Conservation (phyloP, 169 alveolate genomes). For the Eimeria zaria region DNA sequence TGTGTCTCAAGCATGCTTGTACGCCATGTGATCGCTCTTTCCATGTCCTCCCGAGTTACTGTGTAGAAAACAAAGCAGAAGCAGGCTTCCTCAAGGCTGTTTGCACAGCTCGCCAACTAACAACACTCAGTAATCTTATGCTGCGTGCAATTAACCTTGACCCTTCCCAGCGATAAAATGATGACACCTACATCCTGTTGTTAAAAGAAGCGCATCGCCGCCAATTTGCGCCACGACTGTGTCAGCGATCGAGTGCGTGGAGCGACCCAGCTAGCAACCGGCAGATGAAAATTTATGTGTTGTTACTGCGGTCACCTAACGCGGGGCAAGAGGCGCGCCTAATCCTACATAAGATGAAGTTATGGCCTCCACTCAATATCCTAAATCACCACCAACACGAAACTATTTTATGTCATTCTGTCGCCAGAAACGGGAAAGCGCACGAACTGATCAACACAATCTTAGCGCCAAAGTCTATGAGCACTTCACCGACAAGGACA, state of each 20-base stretch:
- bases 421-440: neutral
- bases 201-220: neutral
- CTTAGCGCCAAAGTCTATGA: neutral
- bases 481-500: neutral
- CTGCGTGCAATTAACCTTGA: neutral
- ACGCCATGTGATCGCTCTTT: neutral
- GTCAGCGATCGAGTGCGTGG: neutral
- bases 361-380: neutral
- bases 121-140: neutral
- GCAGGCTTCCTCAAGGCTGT: neutral
- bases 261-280: neutral
- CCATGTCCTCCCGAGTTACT: neutral
- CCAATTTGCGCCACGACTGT: neutral
- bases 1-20: neutral
- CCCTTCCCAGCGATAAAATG: neutral
- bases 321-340: neutral
- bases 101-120: neutral
- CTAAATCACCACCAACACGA: neutral
- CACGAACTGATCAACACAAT: neutral
- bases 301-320: neutral
- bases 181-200: neutral
- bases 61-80: neutral
- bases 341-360: neutral
- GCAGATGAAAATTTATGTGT: neutral
- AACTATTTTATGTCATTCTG: neutral